phyloP scores from a whole-genome alignment of 2,329 filamentous ascomycete species.

The Aureobasidium leucospermi region DNA sequence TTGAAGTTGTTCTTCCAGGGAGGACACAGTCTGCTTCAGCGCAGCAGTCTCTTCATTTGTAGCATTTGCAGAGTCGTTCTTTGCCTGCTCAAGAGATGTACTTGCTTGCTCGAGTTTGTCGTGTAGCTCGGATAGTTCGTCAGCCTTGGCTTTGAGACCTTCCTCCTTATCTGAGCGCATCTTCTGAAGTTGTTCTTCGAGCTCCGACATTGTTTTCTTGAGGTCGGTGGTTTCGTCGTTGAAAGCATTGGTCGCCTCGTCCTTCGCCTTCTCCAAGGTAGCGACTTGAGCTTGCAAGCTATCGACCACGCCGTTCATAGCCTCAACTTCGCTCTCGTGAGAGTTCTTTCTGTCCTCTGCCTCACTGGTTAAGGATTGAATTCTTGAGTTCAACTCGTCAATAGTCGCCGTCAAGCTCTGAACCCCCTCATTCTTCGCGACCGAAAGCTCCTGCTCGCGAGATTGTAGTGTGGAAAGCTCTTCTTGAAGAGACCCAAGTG shows the following conservation, averaged over 20 bases:
- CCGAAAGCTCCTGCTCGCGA: not conserved
- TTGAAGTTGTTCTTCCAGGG: not conserved
- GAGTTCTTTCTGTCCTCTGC: not conserved
- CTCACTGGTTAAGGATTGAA: not conserved
- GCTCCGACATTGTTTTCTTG: not conserved
- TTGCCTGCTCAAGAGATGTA: not conserved
- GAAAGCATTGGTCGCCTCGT: not conserved
- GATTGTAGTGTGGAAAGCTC: not conserved
- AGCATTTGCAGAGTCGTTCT: not conserved
- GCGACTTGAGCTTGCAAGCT: not conserved
- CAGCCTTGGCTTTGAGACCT: constrained; percentile 7
- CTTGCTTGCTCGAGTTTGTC: not conserved
- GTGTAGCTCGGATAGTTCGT: constrained; percentile 11
- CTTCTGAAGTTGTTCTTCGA: not conserved
- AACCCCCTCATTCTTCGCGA: constrained; percentile 1
- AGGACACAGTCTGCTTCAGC: not conserved
- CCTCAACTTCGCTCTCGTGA: not conserved
- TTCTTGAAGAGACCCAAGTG: not conserved
- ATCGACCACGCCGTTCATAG: not conserved
- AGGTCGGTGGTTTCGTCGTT: not conserved
- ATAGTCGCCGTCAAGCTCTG: not conserved
- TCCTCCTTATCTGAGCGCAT: not conserved
- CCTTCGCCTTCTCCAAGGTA: constrained; percentile 1
- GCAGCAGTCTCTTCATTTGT: not conserved
- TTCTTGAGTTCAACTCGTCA: not conserved